phyloP scores from a whole-genome alignment of 306 rosid genomes.

The Medicago ruthenica region DNA sequence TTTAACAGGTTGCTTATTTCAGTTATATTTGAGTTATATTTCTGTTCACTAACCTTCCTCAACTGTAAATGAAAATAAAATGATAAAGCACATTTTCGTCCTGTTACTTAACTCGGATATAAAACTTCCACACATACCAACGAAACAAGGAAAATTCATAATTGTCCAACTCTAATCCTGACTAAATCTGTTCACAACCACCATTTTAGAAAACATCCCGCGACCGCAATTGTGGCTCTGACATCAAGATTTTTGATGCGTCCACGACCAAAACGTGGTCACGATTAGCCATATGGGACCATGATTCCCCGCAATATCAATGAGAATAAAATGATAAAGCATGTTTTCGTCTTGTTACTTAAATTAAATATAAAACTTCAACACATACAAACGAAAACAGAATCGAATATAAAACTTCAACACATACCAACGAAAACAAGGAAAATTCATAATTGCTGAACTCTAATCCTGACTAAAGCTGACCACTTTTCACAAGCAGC shows the following conservation, averaged over 20 bases:
- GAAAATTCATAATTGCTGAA: background rate
- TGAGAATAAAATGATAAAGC: background rate
- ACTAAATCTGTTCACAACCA: background rate
- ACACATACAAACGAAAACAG: constrained; percentile 3
- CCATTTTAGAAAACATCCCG: background rate
- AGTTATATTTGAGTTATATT: background rate
- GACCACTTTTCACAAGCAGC: no score
- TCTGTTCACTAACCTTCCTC: constrained; percentile 17
- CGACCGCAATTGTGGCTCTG: background rate
- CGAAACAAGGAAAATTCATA: constrained; percentile 4
- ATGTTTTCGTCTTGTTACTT: background rate
- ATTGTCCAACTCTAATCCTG: background rate
- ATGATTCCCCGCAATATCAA: no score
- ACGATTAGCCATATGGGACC: no score
- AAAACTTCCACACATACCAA: constrained; percentile 1
- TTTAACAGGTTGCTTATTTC: background rate
- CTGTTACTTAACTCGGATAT: background rate
- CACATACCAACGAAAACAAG: constrained; percentile 10
- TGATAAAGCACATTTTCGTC: constrained; percentile 3
- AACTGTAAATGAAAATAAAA: constrained; percentile 10
- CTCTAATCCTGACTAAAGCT: background rate
- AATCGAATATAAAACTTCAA: background rate
- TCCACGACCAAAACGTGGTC: background rate
- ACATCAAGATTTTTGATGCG: background rate
- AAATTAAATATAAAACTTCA: background rate